Evolutionary conservation across 2,329 filamentous ascomycete species (phyloP).

Genomic region (Nothophaeocryptopus gaeumannii): DNA sequence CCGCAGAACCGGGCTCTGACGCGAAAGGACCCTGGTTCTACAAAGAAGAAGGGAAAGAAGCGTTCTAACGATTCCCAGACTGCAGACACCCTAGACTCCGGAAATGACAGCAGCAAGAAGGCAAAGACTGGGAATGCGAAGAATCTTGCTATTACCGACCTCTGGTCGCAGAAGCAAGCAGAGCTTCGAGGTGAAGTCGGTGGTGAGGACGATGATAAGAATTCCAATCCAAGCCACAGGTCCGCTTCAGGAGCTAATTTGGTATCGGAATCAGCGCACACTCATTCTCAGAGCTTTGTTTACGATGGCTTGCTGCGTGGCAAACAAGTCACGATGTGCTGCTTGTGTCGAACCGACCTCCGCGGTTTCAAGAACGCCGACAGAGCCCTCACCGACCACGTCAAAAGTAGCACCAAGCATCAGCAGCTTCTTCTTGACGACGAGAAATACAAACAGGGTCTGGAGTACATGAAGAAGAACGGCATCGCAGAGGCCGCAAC

Average conservation of each 20-base stretch:
- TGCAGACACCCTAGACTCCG: constrained; percentile 9
- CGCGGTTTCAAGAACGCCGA: constrained; percentile 39
- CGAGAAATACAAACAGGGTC: constrained; percentile 38
- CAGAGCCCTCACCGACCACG: constrained; percentile 45
- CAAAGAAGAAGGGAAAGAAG: constrained; percentile 16
- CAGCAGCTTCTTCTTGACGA: constrained; percentile 54
- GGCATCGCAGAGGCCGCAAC: constrained; percentile 19
- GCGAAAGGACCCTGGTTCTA: not conserved
- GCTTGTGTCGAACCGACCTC: constrained; percentile 26
- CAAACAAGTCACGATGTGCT: constrained; percentile 22
- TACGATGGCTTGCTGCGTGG: constrained; percentile 10
- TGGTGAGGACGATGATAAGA: constrained; percentile 9
- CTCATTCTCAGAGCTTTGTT: constrained; percentile 16
- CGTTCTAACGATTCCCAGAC: constrained; percentile 11
- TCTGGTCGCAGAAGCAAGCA: constrained; percentile 29
- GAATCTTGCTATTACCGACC: constrained; percentile 19
- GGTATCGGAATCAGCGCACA: constrained; percentile 2
- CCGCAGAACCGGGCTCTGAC: not conserved
- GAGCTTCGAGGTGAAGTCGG: constrained; percentile 26
- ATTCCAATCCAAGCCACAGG: constrained; percentile 5
- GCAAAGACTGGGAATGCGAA: constrained; percentile 45
- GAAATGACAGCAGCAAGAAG: constrained; percentile 53
- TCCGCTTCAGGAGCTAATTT: constrained; percentile 15
- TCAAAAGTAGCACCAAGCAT: constrained; percentile 58
- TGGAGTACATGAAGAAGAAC: constrained; percentile 20